Evolutionary conservation across 768 basidiomycete genomes (phyloP).

Genomic region (Astraeus odoratus): DNA sequence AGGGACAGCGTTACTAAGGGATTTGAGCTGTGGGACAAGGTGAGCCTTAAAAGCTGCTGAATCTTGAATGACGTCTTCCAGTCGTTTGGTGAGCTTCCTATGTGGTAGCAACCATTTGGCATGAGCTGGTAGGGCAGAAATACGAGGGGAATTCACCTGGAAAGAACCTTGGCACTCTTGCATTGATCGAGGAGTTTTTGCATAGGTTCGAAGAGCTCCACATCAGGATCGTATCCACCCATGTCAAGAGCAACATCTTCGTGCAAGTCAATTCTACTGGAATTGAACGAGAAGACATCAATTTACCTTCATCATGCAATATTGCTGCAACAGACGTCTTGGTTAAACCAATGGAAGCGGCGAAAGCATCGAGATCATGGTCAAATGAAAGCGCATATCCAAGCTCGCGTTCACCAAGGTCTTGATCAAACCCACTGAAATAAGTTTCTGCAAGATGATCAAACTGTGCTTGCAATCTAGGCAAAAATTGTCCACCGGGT

Average conservation of each 20-base stretch:
- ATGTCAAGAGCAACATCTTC: constrained; percentile 74
- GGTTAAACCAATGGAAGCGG: constrained; percentile 83
- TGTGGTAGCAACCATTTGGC: constrained; percentile 2
- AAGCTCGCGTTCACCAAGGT: constrained; percentile 85
- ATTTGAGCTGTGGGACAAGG: constrained; percentile 66
- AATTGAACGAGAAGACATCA: constrained; percentile 1
- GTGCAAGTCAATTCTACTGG: neutral
- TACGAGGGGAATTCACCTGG: constrained; percentile 58
- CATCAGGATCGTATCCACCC: constrained; percentile 67
- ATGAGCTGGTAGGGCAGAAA: neutral
- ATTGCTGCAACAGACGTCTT: constrained; percentile 78
- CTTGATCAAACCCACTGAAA: constrained; percentile 76
- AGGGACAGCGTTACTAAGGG: constrained; percentile 62
- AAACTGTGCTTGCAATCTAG: constrained; percentile 86
- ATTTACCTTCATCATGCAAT: constrained; percentile 68
- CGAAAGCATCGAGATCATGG: constrained; percentile 88
- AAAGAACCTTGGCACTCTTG: constrained; percentile 70
- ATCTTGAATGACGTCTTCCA: constrained; percentile 73
- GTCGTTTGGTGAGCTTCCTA: constrained; percentile 82
- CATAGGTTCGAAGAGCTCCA: constrained; percentile 75
- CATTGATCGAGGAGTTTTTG: constrained; percentile 78
- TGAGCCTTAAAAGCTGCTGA: constrained; percentile 66
- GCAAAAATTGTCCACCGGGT: neutral
- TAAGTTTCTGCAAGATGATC: constrained; percentile 88
- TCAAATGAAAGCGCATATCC: constrained; percentile 80